A percentile compares a stretch with the other conserved stretches of the same genome.
Evolutionary conservation across 2,329 filamentous ascomycete genomes (phyloP).

Genomic region (Parastagonospora avenae): DNA sequence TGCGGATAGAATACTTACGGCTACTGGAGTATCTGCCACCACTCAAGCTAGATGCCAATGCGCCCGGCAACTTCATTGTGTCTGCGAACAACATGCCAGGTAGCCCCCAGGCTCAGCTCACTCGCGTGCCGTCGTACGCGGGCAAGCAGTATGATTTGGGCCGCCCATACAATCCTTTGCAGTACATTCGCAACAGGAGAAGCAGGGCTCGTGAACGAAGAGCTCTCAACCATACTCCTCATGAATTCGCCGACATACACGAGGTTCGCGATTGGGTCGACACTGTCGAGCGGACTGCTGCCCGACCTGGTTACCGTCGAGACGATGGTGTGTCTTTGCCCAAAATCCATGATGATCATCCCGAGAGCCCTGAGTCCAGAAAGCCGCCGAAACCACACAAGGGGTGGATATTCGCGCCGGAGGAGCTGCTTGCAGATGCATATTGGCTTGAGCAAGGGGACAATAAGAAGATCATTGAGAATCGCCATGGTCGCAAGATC

Average conservation of each 20-base stretch:
- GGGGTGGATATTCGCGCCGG: slow-evolving; percentile 83
- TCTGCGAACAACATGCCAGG: slow-evolving; percentile 50
- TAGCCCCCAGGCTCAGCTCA: slow-evolving; percentile 46
- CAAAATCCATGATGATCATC: slow-evolving; percentile 33
- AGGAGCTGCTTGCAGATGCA: slow-evolving; percentile 85
- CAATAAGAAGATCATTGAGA: slow-evolving; percentile 81
- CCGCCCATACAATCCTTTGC: slow-evolving; percentile 85
- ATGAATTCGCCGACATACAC: slow-evolving; percentile 77
- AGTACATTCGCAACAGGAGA: slow-evolving; percentile 89
- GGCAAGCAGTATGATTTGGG: slow-evolving; percentile 57
- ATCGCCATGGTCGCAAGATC: slow-evolving; percentile 75
- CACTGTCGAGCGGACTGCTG: slow-evolving; percentile 61
- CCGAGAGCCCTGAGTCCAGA: slow-evolving; percentile 32
- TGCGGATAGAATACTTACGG: slow-evolving; percentile 82
- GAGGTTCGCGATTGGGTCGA: slow-evolving; percentile 80
- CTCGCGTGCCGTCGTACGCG: slow-evolving; percentile 44
- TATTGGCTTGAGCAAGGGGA: slow-evolving; percentile 86
- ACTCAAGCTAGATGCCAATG: slow-evolving; percentile 58
- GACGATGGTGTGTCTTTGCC: slow-evolving; percentile 44
- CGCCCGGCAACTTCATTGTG: slow-evolving; percentile 49
- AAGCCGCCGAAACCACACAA: slow-evolving; percentile 75
- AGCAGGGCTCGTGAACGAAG: slow-evolving; percentile 79
- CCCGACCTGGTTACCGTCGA: slow-evolving; percentile 43
- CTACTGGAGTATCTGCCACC: slow-evolving; percentile 80
- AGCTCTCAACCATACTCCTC: slow-evolving; percentile 72